phyloP scores from a whole-genome alignment of 1,284 basidiomycete genomes.

The Ceratobasidium sp. region DNA sequence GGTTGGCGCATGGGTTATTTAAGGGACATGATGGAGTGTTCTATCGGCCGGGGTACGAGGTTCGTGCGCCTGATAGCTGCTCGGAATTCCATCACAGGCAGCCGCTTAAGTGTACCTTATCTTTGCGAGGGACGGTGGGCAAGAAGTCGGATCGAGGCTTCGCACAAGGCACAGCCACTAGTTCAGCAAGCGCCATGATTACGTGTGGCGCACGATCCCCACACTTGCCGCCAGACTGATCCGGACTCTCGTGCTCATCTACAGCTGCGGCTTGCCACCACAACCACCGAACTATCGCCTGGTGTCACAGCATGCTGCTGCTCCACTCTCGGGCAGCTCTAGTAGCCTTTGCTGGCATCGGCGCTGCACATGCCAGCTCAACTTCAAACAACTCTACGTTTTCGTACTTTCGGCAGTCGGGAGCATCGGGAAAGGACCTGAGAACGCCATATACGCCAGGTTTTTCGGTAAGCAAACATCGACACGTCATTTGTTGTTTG shows the following conservation, averaged over 20 bases:
- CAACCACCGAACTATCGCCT: neutral
- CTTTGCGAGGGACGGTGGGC: neutral
- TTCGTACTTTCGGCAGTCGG: slow-evolving; percentile 3
- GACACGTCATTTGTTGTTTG: neutral
- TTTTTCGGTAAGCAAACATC: slow-evolving; percentile 13
- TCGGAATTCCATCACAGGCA: neutral
- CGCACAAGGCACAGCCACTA: neutral
- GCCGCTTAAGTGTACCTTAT: neutral
- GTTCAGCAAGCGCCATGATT: neutral
- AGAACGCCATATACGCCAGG: slow-evolving; percentile 7
- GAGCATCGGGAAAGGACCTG: neutral
- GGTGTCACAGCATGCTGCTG: neutral
- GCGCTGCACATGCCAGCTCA: slow-evolving; percentile 17
- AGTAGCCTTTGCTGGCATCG: slow-evolving; percentile 23
- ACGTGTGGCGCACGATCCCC: slow-evolving; percentile 21
- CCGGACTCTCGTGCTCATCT: slow-evolving; percentile 15
- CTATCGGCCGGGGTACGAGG: neutral
- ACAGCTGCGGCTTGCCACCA: slow-evolving; percentile 19
- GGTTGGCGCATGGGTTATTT: neutral
- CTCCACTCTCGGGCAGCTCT: slow-evolving; percentile 11
- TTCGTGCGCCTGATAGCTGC: slow-evolving; percentile 1
- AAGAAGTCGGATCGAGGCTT: neutral
- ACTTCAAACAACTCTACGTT: slow-evolving; percentile 6
- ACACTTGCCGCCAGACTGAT: slow-evolving; percentile 15
- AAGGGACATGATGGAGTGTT: neutral